Conservation (phyloP, 2,329 filamentous ascomycete genomes). For the Cucurbitaria berberidis region DNA sequence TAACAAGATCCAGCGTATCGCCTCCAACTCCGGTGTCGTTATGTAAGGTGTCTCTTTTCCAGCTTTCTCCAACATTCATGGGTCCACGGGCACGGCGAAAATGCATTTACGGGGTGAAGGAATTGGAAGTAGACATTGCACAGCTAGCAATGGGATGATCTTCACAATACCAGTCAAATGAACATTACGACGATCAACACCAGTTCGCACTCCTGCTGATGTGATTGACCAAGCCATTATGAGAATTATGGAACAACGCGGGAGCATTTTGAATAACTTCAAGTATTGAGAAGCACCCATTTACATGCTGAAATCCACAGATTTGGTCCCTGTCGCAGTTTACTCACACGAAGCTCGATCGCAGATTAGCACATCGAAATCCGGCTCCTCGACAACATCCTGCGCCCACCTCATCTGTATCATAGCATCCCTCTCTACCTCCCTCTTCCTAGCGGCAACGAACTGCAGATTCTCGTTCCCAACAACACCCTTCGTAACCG, state of each 20-base stretch:
- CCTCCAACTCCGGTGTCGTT: constrained; percentile 99
- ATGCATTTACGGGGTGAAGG: constrained; percentile 49
- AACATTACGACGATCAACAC: constrained; percentile 37
- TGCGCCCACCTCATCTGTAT: constrained; percentile 38
- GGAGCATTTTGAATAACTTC: neutral
- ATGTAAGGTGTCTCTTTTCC: constrained; percentile 74
- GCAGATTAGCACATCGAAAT: constrained; percentile 30
- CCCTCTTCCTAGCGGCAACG: constrained; percentile 34
- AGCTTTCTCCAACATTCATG: constrained; percentile 48
- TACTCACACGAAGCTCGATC: constrained; percentile 32
- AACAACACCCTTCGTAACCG: constrained; percentile 58
- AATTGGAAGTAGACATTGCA: constrained; percentile 44
- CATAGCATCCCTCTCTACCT: constrained; percentile 28
- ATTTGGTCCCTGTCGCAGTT: neutral
- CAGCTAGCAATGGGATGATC: constrained; percentile 46
- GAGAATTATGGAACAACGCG: neutral
- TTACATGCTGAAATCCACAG: neutral
- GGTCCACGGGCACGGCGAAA: constrained; percentile 49
- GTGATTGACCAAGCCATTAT: neutral
- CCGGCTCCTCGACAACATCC: constrained; percentile 27
- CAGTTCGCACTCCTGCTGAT: constrained; percentile 6
- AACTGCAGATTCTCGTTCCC: constrained; percentile 58
- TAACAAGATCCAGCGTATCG: constrained; percentile 78
- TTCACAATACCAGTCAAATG: constrained; percentile 44
- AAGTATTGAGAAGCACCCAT: neutral